These are phyloP conservation scores for Suhomyces taliae DNA, from an alignment of 1,139 yeast species.

Conservation along the genomic window DNA sequence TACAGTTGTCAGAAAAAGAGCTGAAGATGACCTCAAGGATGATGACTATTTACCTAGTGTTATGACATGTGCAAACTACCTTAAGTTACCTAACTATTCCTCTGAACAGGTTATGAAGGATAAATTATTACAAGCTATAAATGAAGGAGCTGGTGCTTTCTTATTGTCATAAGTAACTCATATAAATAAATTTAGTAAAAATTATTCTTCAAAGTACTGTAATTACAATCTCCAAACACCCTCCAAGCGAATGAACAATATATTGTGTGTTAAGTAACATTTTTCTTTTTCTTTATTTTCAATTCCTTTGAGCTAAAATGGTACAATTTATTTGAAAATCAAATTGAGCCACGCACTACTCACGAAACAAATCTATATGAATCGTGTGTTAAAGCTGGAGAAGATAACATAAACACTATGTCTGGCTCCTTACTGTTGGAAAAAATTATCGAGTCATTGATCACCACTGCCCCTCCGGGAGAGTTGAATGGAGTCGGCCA, in stretches of 20 bases:
- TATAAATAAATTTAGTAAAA: background rate
- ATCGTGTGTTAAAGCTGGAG: too few relatives aligned
- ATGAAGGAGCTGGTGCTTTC: slow-evolving; percentile 90
- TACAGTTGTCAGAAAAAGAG: slow-evolving; percentile 81
- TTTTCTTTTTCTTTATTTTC: too few relatives aligned
- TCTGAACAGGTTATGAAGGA: slow-evolving; percentile 56
- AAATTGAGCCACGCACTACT: too few relatives aligned
- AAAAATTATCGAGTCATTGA: slow-evolving; percentile 34
- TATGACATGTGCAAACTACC: slow-evolving; percentile 96
- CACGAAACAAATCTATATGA: too few relatives aligned
- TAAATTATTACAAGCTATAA: slow-evolving; percentile 67
- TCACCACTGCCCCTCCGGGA: slow-evolving; percentile 42
- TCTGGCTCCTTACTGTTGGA: slow-evolving; percentile 19
- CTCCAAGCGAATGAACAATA: too few relatives aligned
- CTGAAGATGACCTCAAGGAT: slow-evolving; percentile 64
- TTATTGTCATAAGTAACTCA: slow-evolving; percentile 55
- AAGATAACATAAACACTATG: background rate
- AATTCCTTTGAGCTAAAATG: too few relatives aligned
- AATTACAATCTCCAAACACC: too few relatives aligned
- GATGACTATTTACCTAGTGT: slow-evolving; percentile 94
- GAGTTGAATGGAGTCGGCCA: slow-evolving; percentile 35
- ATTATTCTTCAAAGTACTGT: background rate
- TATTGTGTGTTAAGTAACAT: too few relatives aligned
- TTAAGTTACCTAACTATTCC: slow-evolving; percentile 84
- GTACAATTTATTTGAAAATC: too few relatives aligned